A percentile compares a stretch with the other conserved stretches of the same genome.
phyloP scores from a whole-genome alignment of 352 stramenopile species.

The Phytophthora palmivora region DNA sequence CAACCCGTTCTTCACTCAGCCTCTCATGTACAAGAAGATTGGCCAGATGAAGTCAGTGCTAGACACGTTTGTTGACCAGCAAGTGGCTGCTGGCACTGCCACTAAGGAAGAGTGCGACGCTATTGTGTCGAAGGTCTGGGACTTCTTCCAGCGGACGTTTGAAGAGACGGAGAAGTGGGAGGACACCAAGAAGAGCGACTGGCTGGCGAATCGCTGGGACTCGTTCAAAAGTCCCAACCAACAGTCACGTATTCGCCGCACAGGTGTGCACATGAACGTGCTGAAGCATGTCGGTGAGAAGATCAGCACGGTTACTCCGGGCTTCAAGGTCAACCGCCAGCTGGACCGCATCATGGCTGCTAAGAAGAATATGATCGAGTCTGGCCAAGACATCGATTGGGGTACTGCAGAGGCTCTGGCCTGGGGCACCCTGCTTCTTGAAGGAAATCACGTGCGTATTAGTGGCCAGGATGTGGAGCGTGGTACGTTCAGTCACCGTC shows the following conservation, averaged over 20 bases:
- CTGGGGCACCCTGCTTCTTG: conserved; percentile 94
- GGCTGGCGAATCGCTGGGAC: conserved; percentile 95
- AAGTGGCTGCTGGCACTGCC: conserved; percentile 49
- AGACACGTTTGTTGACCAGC: conserved; percentile 87
- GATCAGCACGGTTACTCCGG: conserved; percentile 83
- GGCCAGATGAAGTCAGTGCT: conserved; percentile 92
- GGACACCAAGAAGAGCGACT: conserved; percentile 92
- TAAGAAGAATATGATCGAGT: conserved; percentile 85
- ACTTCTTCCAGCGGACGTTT: conserved; percentile 93
- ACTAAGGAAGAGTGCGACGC: conserved; percentile 90
- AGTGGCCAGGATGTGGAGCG: conserved; percentile 97
- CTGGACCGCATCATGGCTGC: conserved; percentile 94
- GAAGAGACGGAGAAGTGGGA: conserved; percentile 95
- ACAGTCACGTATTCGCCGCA: conserved; percentile 90
- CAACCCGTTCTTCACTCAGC: conserved; percentile 99
- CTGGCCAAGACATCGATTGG: conserved; percentile 94
- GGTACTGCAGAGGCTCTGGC: conserved; percentile 96
- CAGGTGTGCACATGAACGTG: conserved; percentile 93
- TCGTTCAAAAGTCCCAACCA: conserved; percentile 98
- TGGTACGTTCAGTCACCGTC: conserved; percentile 92
- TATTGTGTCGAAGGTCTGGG: conserved; percentile 86
- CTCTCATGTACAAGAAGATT: conserved; percentile 97
- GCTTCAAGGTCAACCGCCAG: conserved; percentile 94
- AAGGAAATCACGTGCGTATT: conserved; percentile 90
- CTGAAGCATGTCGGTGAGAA: conserved; percentile 92